Evolutionary conservation across 306 rosid species (phyloP).

Genomic region (Quercus dentata): DNA sequence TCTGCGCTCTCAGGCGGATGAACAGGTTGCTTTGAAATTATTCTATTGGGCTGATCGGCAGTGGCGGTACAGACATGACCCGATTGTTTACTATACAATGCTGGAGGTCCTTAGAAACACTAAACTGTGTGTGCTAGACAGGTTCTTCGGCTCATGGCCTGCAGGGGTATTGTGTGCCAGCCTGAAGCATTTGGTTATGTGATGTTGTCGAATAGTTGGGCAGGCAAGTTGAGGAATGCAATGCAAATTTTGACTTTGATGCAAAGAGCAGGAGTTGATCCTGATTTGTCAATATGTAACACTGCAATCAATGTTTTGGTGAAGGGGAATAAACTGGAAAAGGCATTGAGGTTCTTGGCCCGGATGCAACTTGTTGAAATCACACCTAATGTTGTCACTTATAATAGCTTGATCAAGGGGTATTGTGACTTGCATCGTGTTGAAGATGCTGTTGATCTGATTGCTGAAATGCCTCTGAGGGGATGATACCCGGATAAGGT

Average conservation of each 20-base stretch:
- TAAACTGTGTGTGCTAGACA: conserved; percentile 74
- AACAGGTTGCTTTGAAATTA: conserved; percentile 66
- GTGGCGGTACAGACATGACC: conserved; percentile 70
- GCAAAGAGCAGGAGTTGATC: conserved; percentile 88
- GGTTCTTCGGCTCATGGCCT: conserved; percentile 65
- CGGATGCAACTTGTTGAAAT: conserved; percentile 68
- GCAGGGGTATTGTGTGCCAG: conserved; percentile 44
- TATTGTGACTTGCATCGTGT: conserved; percentile 54
- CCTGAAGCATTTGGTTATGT: conserved; percentile 74
- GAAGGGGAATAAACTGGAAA: conserved; percentile 50
- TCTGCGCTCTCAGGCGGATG: conserved; percentile 66
- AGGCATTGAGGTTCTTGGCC: conserved; percentile 61
- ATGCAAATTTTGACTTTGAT: conserved; percentile 68
- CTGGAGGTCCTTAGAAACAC: conserved; percentile 76
- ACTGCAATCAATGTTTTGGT: conserved; percentile 74
- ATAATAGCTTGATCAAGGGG: conserved; percentile 80
- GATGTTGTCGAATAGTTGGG: conserved; percentile 76
- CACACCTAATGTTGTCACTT: conserved; percentile 60
- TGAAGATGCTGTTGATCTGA: conserved; percentile 62
- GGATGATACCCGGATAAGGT: conserved; percentile 76
- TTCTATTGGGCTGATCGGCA: conserved; percentile 89
- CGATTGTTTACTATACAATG: conserved; percentile 59
- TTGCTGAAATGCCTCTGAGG: conserved; percentile 57
- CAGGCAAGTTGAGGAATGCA: conserved; percentile 68
- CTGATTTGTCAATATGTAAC: conserved; percentile 66